Conservation (phyloP, 495 filamentous ascomycete species). For the Neurospora sp. region DNA sequence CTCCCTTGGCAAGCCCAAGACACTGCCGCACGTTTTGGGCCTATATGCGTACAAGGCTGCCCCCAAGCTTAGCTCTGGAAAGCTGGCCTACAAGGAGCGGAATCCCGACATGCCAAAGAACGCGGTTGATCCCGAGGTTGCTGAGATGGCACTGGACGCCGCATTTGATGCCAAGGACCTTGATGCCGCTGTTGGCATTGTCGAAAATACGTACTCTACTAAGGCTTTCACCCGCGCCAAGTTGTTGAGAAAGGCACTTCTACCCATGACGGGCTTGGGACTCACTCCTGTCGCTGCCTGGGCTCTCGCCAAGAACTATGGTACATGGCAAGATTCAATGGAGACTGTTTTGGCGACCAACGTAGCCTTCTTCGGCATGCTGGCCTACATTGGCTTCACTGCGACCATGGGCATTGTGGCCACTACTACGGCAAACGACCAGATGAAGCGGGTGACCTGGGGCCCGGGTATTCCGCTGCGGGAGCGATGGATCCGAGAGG, state of each 20-base stretch:
- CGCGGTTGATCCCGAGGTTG: slow-evolving; percentile 57
- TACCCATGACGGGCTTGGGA: slow-evolving; percentile 30
- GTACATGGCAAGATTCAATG: slow-evolving; percentile 56
- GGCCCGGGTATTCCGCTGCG: slow-evolving; percentile 64
- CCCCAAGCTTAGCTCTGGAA: slow-evolving; percentile 48
- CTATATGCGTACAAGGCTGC: slow-evolving; percentile 79
- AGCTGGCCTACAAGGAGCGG: slow-evolving; percentile 48
- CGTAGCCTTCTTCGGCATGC: slow-evolving; percentile 68
- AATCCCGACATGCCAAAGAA: slow-evolving; percentile 59
- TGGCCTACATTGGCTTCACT: slow-evolving; percentile 73
- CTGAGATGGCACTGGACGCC: slow-evolving; percentile 58
- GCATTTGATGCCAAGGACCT: slow-evolving; percentile 73
- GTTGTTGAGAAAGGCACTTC: slow-evolving; percentile 35
- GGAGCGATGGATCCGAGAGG: slow-evolving; percentile 84
- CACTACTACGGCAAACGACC: slow-evolving; percentile 76
- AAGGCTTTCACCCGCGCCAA: slow-evolving; percentile 64
- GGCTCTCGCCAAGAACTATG: slow-evolving; percentile 50
- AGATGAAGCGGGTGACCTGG: slow-evolving; percentile 92
- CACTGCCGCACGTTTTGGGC: slow-evolving; percentile 66
- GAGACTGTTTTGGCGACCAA: slow-evolving; percentile 58
- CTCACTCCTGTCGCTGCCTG: slow-evolving; percentile 63
- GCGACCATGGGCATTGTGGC: slow-evolving; percentile 74
- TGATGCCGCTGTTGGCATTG: slow-evolving; percentile 63
- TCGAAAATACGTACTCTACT: slow-evolving; percentile 65
- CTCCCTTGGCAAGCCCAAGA: slow-evolving; percentile 57